A percentile compares a stretch with the other conserved stretches of the same genome.
phyloP scores from a whole-genome alignment of 176 grass and related monocot genomes.

The Ananas comosus region DNA sequence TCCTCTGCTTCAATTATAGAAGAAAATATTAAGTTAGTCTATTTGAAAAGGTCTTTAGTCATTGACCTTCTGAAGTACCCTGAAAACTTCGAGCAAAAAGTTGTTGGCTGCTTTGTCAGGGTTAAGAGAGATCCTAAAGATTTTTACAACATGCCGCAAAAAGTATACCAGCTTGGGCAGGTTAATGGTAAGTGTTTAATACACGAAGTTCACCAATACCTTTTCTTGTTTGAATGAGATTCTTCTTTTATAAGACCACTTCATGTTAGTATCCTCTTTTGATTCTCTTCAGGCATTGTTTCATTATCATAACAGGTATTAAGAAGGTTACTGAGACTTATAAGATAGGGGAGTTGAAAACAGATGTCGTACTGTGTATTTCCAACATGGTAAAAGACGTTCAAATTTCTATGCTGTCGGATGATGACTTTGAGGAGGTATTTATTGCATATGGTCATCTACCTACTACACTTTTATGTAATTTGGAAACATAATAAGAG shows the following conservation, averaged over 20 bases:
- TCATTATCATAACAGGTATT: conserved; percentile 37
- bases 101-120: conserved; percentile 72
- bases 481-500: background rate
- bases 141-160: conserved; percentile 24
- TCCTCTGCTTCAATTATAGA: conserved; percentile 43
- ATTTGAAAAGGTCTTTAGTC: conserved; percentile 58
- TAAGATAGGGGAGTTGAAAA: conserved; percentile 41
- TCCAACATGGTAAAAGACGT: conserved; percentile 40
- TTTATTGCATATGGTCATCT: conserved; percentile 16
- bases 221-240: background rate
- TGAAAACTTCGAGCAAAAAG: conserved; percentile 64
- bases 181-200: conserved; percentile 53
- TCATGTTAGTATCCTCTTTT: background rate
- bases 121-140: conserved; percentile 25
- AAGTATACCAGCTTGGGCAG: conserved; percentile 46
- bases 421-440: conserved; percentile 75
- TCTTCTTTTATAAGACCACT: conserved; percentile 1
- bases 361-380: conserved; percentile 60
- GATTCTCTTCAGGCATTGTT: background rate
- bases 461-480: background rate
- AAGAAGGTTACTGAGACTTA: conserved; percentile 50
- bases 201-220: conserved; percentile 10
- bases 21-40: conserved; percentile 54
- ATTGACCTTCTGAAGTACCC: conserved; percentile 41
- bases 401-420: conserved; percentile 41